Conservation (phyloP, 257 asterid genomes). For the Solanum clarkiae region DNA sequence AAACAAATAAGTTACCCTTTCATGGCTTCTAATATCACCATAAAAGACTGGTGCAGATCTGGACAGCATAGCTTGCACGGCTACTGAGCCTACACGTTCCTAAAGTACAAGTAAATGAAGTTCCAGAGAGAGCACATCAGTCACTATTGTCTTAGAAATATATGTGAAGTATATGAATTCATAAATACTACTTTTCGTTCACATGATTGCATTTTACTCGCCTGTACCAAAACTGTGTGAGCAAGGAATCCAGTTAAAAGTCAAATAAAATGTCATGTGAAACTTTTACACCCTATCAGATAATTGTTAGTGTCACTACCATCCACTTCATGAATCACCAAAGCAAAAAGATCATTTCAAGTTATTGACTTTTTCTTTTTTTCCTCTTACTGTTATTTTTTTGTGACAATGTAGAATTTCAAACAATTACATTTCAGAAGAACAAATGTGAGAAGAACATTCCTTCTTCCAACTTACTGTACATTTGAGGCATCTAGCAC, state of each 20-base stretch:
- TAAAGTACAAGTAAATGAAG: slow-evolving; percentile 7
- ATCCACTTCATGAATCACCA: background rate
- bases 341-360: background rate
- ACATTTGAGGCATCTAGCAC: background rate
- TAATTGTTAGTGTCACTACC: background rate
- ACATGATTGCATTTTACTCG: background rate
- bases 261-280: background rate
- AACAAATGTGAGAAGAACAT: background rate
- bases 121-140: slow-evolving; percentile 1
- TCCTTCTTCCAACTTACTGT: background rate
- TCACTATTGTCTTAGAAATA: background rate
- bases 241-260: background rate
- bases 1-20: slow-evolving; percentile 44
- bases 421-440: background rate
- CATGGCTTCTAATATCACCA: slow-evolving; percentile 95
- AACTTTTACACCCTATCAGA: background rate
- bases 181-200: background rate
- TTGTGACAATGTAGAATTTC: background rate
- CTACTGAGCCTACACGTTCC: slow-evolving; percentile 56
- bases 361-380: background rate
- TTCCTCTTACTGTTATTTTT: background rate
- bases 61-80: slow-evolving; percentile 87
- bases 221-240: background rate
- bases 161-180: background rate
- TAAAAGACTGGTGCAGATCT: slow-evolving; percentile 70